Percentiles rank a stretch among this genome's conserved stretches.
phyloP scores from a whole-genome alignment of 352 stramenopile genomes.

The Phytophthora idaei region DNA sequence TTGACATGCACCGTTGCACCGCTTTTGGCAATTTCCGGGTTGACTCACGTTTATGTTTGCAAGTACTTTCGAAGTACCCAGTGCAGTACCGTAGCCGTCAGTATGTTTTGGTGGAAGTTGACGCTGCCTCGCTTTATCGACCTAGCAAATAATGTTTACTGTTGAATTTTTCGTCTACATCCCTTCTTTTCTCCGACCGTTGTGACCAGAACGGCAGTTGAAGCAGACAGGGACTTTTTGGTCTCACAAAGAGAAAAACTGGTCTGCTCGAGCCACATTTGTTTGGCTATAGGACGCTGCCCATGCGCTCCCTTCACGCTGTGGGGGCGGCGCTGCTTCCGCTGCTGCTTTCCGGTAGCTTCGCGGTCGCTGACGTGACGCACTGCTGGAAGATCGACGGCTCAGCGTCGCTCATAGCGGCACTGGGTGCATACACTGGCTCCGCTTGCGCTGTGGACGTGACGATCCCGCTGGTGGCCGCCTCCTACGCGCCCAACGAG shows the following conservation, averaged over 20 bases:
- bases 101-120: conserved; percentile 14
- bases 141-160: background rate
- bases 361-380: conserved; percentile 16
- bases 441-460: conserved; percentile 41
- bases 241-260: conserved; percentile 25
- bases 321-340: conserved; percentile 4
- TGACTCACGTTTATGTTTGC: background rate
- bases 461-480: conserved; percentile 36
- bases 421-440: conserved; percentile 34
- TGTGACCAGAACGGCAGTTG: conserved; percentile 2
- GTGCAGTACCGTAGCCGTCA: conserved; percentile 9
- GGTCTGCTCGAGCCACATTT: conserved; percentile 21
- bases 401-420: conserved; percentile 12
- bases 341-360: conserved; percentile 10
- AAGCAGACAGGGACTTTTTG: conserved; percentile 16
- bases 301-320: conserved; percentile 22
- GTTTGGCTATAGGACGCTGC: conserved; percentile 12
- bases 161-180: background rate
- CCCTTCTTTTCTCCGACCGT: background rate
- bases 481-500: conserved; percentile 43
- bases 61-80: background rate
- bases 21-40: background rate
- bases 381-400: conserved; percentile 50
- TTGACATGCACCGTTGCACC: too few species aligned
- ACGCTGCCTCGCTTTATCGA: background rate